A percentile compares a stretch with the other conserved stretches of the same genome.
Conservation (phyloP, 2,329 filamentous ascomycete genomes). For the Atkinsonella hypoxylon region DNA sequence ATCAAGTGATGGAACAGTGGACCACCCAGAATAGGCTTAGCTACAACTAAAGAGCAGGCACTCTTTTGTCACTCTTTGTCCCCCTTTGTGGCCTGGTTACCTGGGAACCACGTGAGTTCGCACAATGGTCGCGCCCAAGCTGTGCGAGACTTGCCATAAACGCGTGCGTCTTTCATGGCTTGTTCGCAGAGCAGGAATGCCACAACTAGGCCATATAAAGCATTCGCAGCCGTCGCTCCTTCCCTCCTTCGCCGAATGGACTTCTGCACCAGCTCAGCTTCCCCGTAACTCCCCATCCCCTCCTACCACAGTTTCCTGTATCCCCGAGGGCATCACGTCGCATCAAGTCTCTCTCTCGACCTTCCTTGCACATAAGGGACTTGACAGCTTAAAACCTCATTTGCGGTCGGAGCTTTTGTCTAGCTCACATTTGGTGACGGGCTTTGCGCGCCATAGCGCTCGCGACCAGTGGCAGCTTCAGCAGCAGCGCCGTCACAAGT, state of each 20-base stretch:
- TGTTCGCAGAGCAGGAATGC: background rate
- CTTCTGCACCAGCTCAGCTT: background rate
- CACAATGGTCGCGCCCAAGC: constrained; percentile 20
- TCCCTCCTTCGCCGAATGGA: background rate
- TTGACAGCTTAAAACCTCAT: background rate
- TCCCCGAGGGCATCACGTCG: background rate
- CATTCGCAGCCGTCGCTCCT: background rate
- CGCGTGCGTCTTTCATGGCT: constrained; percentile 12
- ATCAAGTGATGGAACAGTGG: too few species aligned
- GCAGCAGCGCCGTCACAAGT: background rate
- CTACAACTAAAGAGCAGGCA: background rate
- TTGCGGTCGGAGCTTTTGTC: background rate
- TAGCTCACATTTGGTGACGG: background rate
- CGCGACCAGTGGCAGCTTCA: background rate
- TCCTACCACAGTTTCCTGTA: too few species aligned
- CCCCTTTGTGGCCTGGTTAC: constrained; percentile 15
- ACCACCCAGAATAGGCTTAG: too few species aligned
- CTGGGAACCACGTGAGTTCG: constrained; percentile 26
- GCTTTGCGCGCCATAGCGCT: background rate
- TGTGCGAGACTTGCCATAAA: background rate
- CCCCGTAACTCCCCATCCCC: too few species aligned
- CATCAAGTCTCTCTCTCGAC: background rate
- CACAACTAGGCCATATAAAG: background rate
- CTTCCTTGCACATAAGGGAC: background rate
- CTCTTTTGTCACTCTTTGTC: background rate